Base-by-base conservation (phyloP, 805 yeast species). In the Wickerhamiella occidentalis region DNA sequence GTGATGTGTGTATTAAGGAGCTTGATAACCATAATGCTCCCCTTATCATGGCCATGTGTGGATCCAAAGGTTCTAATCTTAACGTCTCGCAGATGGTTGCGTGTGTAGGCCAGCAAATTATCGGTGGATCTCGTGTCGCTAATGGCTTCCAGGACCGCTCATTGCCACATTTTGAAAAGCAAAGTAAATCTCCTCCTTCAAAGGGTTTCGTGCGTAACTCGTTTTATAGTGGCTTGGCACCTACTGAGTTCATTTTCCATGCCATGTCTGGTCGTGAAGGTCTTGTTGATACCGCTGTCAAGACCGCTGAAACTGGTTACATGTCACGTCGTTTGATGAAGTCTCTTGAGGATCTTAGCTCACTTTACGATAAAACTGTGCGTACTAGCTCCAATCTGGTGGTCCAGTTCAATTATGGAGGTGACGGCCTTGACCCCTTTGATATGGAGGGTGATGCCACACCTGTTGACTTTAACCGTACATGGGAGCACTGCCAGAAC, bases 81-180 rank as follows among this genome's bases (percentile, higher is more conserved):
- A 92, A 92, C 66, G 98, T 92, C 26, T 92, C 98, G 12, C 99
- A 92, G 72, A 92, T 92, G 99, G 97, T 92, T 75, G 99, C 99
- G 0, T 58, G 62, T 46, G 98, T 92, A 25, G 98, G 98, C 49
- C 99, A 92, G 70, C 99, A 92, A 68, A 92, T 92, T 71, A 92
- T 92, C 58, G 81, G 95, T 3, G 99, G 99, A 67, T 85, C 86
- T 64, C 94, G 99, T 76, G 98, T 92, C 54, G 97, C 98, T 21
- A 95, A 92, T 73, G 99, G 99, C n/a, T 92, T 92, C 75, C 97
- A 92, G 67, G 97, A 92, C 69, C 80, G 99, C 68, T 86, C 98
- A 0, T 71, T 92, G 57, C 99, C 99, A 11, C 99, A 92, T 69
- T 92, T 92, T 71, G 79, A 85, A 44, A 92, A 94, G 68, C 84